Evolutionary conservation across 164 flowering plant species (phyloP), one percentile per base, ranked within the genome.

Genomic region (Liriodendron chinense): DNA sequence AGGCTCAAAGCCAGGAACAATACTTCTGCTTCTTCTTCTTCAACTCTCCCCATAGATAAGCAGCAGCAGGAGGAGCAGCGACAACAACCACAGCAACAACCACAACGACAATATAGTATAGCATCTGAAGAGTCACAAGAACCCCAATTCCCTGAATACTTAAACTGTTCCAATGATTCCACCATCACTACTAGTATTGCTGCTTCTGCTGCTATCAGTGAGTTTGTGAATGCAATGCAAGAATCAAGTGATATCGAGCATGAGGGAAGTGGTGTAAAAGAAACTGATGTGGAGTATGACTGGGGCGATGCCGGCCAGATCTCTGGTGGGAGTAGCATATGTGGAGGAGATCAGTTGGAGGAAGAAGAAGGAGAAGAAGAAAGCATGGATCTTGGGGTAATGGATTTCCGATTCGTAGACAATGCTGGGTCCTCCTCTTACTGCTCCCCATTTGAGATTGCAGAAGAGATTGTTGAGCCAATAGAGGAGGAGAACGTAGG

Each of bases 1-100:
- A 78, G 87, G 74, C 86, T 86, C 71, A 82, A 79, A 79, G 87
- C 87, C 1, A 78, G 87, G 72, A 84, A 86, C 28, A 75, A 72
- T 59, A 50, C 72, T 24, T 47, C 74, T 76, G 8, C 66, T 26
- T 59, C 64, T 77, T 23, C 75, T 7, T 23, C 50, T 7, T 14
- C 71, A 10, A 49, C 68, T 69, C 22, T 64, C 34, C 63, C 77
- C 14, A 21, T 18, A 43, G 25, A 71, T 18, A 66, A 75, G 3
- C 77, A 64, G 47, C 72, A 71, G 4, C 59, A 47, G 13, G 9
- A 59, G 16, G 74, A 62, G 34, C 71, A 53, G 1, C 59, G 0
- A 12, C 59, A 53, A 16, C 13, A 12, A 49, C 53, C 7, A 64
- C 57, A 73, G 18, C 74, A 50, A 47, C 64, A 59, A 24, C 72